Percentiles rank a stretch among this genome's conserved stretches.
Conservation (phyloP, 306 rosid species). For the Inga oerstediana region DNA sequence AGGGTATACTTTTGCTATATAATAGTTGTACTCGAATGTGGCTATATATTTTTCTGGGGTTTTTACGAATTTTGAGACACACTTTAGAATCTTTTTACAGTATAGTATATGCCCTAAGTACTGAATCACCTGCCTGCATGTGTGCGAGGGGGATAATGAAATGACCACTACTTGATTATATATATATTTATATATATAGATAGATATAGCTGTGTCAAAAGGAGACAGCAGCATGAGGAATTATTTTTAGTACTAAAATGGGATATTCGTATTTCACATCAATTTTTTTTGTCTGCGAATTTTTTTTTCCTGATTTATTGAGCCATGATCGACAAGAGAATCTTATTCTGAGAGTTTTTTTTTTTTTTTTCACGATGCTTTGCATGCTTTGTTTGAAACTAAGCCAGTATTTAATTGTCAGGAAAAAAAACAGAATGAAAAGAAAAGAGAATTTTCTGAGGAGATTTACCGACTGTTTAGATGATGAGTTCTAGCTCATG, state of each 20-base stretch:
- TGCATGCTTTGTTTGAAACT: constrained; percentile 16
- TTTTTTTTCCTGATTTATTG: constrained; percentile 8
- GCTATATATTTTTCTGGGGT: constrained; percentile 22
- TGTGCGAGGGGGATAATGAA: constrained; percentile 41
- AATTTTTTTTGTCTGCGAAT: constrained; percentile 1
- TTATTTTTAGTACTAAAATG: constrained; percentile 16
- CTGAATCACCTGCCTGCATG: constrained; percentile 37
- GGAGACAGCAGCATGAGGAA: constrained; percentile 14
- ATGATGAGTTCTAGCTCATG: constrained; percentile 21
- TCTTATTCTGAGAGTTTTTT: constrained; percentile 49
- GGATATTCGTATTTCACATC: constrained; percentile 39
- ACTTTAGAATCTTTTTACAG: constrained; percentile 19
- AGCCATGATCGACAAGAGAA: constrained; percentile 38
- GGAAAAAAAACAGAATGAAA: not conserved
- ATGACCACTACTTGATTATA: constrained; percentile 27
- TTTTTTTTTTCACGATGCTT: not conserved
- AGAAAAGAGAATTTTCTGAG: not conserved
- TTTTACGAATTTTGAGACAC: constrained; percentile 24
- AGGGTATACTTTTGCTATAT: constrained; percentile 21
- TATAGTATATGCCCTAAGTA: constrained; percentile 50
- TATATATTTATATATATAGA: not conserved
- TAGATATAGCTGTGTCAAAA: constrained; percentile 28
- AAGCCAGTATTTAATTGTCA: not conserved
- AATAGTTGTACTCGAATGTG: constrained; percentile 11
- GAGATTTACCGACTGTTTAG: constrained; percentile 8